Percentiles rank a stretch among this genome's conserved stretches.
Conservation (phyloP, 2,329 filamentous ascomycete genomes). For the Ceratocystis colombiana region DNA sequence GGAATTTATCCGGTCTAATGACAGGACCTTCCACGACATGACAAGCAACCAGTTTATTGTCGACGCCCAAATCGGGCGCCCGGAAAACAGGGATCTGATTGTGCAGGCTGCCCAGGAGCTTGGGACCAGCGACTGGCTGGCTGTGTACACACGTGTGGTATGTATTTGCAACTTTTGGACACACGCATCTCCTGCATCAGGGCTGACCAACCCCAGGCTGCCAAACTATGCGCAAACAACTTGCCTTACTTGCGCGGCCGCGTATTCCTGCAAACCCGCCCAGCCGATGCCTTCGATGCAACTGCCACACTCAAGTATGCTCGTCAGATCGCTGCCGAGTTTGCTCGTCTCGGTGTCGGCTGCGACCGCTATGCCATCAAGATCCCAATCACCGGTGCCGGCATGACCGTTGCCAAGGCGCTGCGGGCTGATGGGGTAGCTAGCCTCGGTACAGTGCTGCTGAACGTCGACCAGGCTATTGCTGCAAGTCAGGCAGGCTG, state of each 20-base stretch:
- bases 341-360: slow-evolving; percentile 37
- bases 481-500: slow-evolving; percentile 41
- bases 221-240: slow-evolving; percentile 40
- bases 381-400: slow-evolving; percentile 41
- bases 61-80: slow-evolving; percentile 38
- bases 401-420: slow-evolving; percentile 37
- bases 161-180: not conserved
- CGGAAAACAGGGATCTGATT: slow-evolving; percentile 38
- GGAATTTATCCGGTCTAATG: slow-evolving; percentile 39
- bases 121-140: slow-evolving; percentile 39
- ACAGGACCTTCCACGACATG: slow-evolving; percentile 39
- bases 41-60: slow-evolving; percentile 44
- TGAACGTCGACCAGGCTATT: slow-evolving; percentile 41
- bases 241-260: slow-evolving; percentile 39
- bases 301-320: slow-evolving; percentile 39
- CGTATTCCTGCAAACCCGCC: slow-evolving; percentile 41
- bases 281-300: slow-evolving; percentile 39
- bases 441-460: slow-evolving; percentile 41
- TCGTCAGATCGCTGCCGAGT: slow-evolving; percentile 39
- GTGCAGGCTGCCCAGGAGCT: slow-evolving; percentile 36
- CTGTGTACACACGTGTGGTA: slow-evolving; percentile 40
- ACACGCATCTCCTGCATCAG: not conserved
- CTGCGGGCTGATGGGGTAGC: slow-evolving; percentile 38
- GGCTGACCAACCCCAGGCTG: slow-evolving; percentile 31
- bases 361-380: slow-evolving; percentile 43